A percentile compares a stretch with the other conserved stretches of the same genome.
These are phyloP conservation scores for Phaeosphaeria sp. DNA, from an alignment of 2,329 filamentous ascomycete species.

Conservation along the genomic window DNA sequence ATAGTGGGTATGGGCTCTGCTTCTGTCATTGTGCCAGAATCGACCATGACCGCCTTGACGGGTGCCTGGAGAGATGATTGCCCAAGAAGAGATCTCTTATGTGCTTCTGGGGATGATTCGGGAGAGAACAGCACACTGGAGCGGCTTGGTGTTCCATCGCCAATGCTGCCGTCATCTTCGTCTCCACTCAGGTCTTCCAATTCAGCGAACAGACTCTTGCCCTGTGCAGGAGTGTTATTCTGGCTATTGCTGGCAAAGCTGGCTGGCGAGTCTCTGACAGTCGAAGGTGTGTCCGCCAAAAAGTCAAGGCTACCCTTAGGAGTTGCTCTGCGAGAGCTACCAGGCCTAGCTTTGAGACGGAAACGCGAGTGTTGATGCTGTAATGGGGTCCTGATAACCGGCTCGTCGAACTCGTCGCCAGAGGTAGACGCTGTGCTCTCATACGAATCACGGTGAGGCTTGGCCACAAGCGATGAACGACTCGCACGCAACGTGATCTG, in stretches of 20 bases:
- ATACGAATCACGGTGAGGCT: constrained; percentile 71
- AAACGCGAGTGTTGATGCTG: constrained; percentile 71
- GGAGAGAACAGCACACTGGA: constrained; percentile 40
- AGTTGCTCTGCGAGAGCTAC: constrained; percentile 61
- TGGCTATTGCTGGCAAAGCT: constrained; percentile 57
- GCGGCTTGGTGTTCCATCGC: constrained; percentile 45
- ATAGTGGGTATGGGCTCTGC: constrained; percentile 56
- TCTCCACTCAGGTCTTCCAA: constrained; percentile 80
- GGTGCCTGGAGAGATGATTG: constrained; percentile 25
- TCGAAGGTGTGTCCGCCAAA: constrained; percentile 66
- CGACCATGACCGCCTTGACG: constrained; percentile 59
- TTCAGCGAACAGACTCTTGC: constrained; percentile 90
- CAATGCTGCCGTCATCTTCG: constrained; percentile 60
- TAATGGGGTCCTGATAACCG: constrained; percentile 68
- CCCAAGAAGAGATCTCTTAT: constrained; percentile 24
- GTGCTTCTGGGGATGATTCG: constrained; percentile 41
- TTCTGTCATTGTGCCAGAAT: constrained; percentile 69
- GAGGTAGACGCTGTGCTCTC: constrained; percentile 90
- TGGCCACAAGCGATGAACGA: constrained; percentile 54
- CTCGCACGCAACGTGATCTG: constrained; percentile 41
- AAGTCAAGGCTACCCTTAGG: constrained; percentile 65
- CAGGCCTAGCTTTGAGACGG: constrained; percentile 74
- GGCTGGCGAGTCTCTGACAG: constrained; percentile 60
- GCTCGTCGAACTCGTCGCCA: constrained; percentile 73
- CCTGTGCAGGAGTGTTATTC: constrained; percentile 56